Conservation (phyloP, 2,329 filamentous ascomycete species). For the Botrytis hyacinthi region DNA sequence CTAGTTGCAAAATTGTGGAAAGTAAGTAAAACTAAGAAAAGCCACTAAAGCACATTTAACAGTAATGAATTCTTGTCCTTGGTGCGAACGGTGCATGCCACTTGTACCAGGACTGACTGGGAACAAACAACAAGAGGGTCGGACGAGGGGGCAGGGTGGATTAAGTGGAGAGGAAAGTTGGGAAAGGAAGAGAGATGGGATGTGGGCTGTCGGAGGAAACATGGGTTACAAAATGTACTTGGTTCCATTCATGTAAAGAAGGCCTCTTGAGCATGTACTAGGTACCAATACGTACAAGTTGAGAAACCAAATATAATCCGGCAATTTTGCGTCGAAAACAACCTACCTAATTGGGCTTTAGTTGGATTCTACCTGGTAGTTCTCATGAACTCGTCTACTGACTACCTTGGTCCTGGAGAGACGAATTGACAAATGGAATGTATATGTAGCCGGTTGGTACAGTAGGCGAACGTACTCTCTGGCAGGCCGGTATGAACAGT, state of each 20-base stretch:
- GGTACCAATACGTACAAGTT: background rate
- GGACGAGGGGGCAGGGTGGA: background rate
- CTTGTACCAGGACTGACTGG: background rate
- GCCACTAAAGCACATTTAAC: background rate
- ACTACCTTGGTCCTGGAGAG: background rate
- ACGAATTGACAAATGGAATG: background rate
- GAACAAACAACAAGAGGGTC: background rate
- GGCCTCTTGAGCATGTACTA: background rate
- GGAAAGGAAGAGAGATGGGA: background rate
- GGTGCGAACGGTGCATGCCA: slow-evolving; percentile 7
- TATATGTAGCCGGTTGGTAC: background rate
- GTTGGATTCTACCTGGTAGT: background rate
- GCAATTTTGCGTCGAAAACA: background rate
- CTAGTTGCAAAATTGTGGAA: background rate
- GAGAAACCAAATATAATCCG: background rate
- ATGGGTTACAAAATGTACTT: background rate
- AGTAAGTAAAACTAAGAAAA: background rate
- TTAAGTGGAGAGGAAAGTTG: slow-evolving; percentile 6
- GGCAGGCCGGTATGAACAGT: background rate
- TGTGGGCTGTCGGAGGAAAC: slow-evolving; percentile 5
- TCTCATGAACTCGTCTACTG: background rate
- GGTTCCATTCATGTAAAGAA: background rate
- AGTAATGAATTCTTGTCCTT: background rate
- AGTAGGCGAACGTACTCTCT: background rate
- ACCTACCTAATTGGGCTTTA: slow-evolving; percentile 2